Base-by-base conservation (phyloP, 495 filamentous ascomycete genomes). In the Friedmanniomyces simplex region DNA sequence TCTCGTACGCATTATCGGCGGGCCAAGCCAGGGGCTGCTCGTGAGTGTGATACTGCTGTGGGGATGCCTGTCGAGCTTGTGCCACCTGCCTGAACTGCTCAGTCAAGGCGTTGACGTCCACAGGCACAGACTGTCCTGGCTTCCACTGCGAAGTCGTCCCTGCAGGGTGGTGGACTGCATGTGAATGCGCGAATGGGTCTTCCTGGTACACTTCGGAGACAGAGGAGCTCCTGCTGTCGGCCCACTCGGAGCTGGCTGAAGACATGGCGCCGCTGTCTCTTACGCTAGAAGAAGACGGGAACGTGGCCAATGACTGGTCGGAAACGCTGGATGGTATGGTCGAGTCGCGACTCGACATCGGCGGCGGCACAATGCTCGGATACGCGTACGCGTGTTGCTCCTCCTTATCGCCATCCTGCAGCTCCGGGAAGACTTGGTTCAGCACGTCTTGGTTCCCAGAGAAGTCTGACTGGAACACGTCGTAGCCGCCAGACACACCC, bases 1-100 rank as follows among this genome's bases (percentile, higher is more conserved):
- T 41, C 4, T 26, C 58, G 57, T 37, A 64, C 1, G 61, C 51
- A n/a, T 54, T 62, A 13, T 64, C 64, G 21, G 41, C 26, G 7
- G 61, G 62, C 36, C 49, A 61, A 13, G 58, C 58, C 7, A 64
- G 58, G 3, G 64, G 62, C 43, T 66, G 55, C 36, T 66, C 52
- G 25, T 41, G 41, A 21, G 47, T 20, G n/a, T 58, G 57, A 16
- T 52, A 30, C n/a, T 55, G 28, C 10, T 32, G 52, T 36, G 30
- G 42, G 18, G 43, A 43, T 1, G 22, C 20, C 11, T 25, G 26
- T 13, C 55, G 41, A 4, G 39, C 42, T 21, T 51, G 32, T 6
- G 56, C 51, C 11, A 30, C 50, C 30, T 63, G 57, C 7, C 49
- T 42, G 34, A 63, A 63, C 34, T 63, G 50, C 43, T 60, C 22